A percentile compares a stretch with the other conserved stretches of the same genome.
Conservation (phyloP, 306 rosid genomes). For the Cucumis melo region DNA sequence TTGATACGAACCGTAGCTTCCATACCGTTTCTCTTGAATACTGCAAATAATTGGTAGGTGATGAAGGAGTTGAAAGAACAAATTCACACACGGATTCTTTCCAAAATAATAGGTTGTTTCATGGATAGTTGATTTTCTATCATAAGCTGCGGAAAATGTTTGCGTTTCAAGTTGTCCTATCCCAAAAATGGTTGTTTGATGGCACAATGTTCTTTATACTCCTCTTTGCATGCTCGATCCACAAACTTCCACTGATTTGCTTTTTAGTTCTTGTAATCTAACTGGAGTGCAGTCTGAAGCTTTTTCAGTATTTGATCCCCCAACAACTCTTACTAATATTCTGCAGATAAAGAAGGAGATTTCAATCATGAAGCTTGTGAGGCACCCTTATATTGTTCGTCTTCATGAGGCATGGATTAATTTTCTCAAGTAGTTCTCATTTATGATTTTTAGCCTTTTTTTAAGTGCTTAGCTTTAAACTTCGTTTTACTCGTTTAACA, state of each 20-base stretch:
- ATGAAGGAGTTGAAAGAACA: no score
- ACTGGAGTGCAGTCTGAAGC: background rate
- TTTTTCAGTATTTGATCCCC: background rate
- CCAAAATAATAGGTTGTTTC: background rate
- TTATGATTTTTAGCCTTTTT: background rate
- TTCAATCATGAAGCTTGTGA: slow-evolving; percentile 81
- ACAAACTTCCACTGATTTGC: background rate
- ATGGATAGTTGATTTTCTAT: background rate
- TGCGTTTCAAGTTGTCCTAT: background rate
- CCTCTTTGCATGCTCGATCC: background rate
- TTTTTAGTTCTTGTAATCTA: background rate
- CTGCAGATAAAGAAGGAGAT: slow-evolving; percentile 86
- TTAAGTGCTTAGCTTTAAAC: background rate
- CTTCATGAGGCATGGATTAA: slow-evolving; percentile 52
- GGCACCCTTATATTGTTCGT: slow-evolving; percentile 82
- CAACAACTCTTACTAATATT: background rate
- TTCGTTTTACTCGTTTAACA: background rate
- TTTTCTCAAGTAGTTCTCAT: background rate
- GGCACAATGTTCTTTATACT: background rate
- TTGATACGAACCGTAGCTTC: background rate
- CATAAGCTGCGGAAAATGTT: background rate
- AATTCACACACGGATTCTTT: background rate
- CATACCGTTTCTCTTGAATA: background rate
- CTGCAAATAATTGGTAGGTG: background rate
- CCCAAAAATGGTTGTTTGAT: background rate